These are phyloP conservation scores for Schizopora paradoxa DNA, from an alignment of 1,284 basidiomycete genomes.

Conservation along the genomic window DNA sequence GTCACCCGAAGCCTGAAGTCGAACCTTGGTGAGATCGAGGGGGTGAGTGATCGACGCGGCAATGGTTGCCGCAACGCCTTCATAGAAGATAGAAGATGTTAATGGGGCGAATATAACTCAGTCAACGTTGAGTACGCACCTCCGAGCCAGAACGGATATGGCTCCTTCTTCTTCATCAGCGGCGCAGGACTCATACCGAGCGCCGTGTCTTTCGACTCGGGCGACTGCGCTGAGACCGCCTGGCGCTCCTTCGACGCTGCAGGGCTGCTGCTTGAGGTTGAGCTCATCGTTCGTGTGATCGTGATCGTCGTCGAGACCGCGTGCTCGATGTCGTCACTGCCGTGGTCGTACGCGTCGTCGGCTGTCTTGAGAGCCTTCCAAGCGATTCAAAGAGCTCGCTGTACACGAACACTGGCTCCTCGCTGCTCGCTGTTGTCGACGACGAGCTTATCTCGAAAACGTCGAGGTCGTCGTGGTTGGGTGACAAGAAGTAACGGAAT, in stretches of 20 bases:
- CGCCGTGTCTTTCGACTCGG: constrained; percentile 9
- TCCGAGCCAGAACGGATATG: constrained; percentile 80
- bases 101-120: constrained; percentile 8
- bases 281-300: background rate
- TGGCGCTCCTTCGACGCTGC: constrained; percentile 4
- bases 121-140: constrained; percentile 37
- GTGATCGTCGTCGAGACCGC: no score
- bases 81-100: background rate
- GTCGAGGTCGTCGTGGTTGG: no score
- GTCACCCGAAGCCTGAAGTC: constrained; percentile 82
- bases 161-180: constrained; percentile 45
- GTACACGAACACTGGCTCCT: no score
- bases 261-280: background rate
- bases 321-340: no score
- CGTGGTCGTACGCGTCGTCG: no score
- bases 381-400: no score
- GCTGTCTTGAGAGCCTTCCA: no score
- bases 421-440: no score
- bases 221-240: constrained; percentile 11
- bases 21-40: constrained; percentile 83
- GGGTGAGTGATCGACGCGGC: constrained; percentile 82
- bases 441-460: no score
- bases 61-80: constrained; percentile 74
- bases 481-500: no score
- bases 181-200: background rate